phyloP scores from a whole-genome alignment of 163 green algal species.

The Scenedesmus sp. region DNA sequence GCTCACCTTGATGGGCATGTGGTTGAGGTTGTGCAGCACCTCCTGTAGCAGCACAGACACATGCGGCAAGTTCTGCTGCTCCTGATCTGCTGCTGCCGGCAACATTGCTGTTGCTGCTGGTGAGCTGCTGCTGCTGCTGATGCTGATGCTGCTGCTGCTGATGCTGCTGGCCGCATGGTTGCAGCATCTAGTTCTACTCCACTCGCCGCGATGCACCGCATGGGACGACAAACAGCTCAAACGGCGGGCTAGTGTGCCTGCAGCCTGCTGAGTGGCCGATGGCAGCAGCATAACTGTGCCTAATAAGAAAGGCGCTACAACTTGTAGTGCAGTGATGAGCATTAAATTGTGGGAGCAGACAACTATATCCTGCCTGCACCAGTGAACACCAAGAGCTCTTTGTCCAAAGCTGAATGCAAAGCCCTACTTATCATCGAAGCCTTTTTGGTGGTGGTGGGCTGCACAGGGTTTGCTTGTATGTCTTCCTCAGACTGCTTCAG shows the following conservation, averaged over 20 bases:
- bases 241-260: background rate
- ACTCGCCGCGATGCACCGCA: background rate
- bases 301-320: too few relatives aligned
- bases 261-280: constrained; percentile 13
- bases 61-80: constrained; percentile 60
- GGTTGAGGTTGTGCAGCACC: constrained; percentile 75
- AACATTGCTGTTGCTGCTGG: background rate
- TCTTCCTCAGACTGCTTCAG: background rate
- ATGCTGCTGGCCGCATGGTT: background rate
- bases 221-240: background rate
- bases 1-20: constrained; percentile 49
- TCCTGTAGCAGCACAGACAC: constrained; percentile 82
- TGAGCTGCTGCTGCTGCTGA: background rate
- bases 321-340: too few relatives aligned
- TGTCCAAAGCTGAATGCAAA: constrained; percentile 4
- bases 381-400: background rate
- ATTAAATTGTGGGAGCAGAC: too few relatives aligned
- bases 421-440: background rate
- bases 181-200: background rate
- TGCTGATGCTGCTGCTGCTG: too few relatives aligned
- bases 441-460: background rate
- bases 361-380: background rate
- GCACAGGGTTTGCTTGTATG: background rate
- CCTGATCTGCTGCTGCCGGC: background rate
- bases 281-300: constrained; percentile 43